Conservation (phyloP, 176 grass and related monocot species). For the Raddia distichophylla region DNA sequence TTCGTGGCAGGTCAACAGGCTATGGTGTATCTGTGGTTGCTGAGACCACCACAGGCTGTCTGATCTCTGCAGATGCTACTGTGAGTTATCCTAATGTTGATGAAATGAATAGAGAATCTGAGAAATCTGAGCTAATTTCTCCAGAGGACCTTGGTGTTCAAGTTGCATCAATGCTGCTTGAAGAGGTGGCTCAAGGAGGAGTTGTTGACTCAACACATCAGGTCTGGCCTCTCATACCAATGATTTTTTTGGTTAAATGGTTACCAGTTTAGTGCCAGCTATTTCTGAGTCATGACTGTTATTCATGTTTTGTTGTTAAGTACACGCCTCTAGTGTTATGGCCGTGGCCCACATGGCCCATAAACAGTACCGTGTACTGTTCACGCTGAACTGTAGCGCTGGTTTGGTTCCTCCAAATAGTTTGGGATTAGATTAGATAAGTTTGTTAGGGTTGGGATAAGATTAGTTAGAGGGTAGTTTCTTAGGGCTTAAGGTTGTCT, state of each 20-base stretch:
- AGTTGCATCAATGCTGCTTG: constrained; percentile 83
- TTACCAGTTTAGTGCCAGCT: background rate
- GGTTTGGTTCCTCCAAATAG: too few relatives aligned
- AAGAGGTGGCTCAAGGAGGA: constrained; percentile 80
- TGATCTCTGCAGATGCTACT: constrained; percentile 70
- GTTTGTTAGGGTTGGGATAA: too few relatives aligned
- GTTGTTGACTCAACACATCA: constrained; percentile 93
- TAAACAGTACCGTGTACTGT: too few relatives aligned
- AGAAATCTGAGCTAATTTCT: constrained; percentile 69
- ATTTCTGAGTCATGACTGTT: constrained; percentile 29
- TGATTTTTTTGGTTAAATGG: background rate
- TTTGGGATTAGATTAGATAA: too few relatives aligned
- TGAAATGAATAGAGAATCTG: constrained; percentile 62
- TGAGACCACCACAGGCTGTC: constrained; percentile 82
- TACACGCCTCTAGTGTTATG: background rate
- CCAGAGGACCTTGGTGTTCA: constrained; percentile 83
- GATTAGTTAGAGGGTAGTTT: too few relatives aligned
- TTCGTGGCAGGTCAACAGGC: constrained; percentile 75
- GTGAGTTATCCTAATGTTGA: constrained; percentile 70
- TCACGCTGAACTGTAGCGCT: too few relatives aligned
- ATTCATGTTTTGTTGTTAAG: background rate
- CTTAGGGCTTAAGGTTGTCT: too few relatives aligned
- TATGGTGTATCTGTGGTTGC: constrained; percentile 93
- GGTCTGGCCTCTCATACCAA: constrained; percentile 41
- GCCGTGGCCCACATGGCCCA: too few relatives aligned